Evolutionary conservation across 345 rosid species (phyloP), one percentile per base, ranked within the genome.

Genomic region (Brassica carinata): DNA sequence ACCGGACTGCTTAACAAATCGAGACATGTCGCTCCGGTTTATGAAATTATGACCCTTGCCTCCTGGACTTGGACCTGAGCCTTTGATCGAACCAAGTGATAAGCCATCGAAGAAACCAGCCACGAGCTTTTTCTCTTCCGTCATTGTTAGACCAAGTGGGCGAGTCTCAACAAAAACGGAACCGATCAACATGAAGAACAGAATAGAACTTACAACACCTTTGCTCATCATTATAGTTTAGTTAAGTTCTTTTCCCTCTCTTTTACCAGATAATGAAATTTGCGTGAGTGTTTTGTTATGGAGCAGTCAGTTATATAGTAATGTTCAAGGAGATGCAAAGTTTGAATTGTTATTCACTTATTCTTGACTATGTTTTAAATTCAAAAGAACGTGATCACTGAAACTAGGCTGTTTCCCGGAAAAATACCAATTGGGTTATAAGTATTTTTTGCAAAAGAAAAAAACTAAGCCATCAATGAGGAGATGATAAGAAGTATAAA

Each of bases 41-140:
- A 66, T 65, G 70, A 23, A 79, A 71, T 31, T 76, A 79, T 88
- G 90, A 23, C 90, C 91, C 5, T 27, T 6, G 26, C 88, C 57
- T n/a, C 57, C 88, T 0, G 89, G 90, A 74, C 92, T 88, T 0
- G 86, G 87, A 77, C 89, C 90, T 13, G 87, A 81, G 14, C 51
- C 53, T 75, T 90, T 88, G 59, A 88, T 83, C 7, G 86, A 83
- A 71, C 88, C 89, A 15, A 88, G 81, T 2, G 64, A 81, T 66
- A 83, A 73, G 48, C 85, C 86, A 62, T 86, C 84, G 19, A 88
- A 78, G 58, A 87, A 80, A 65, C 79, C 71, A 55, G 77, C 75
- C 30, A 73, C 72, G 17, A 77, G 68, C 57, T 73, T 64, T 31
- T 58, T 67, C 66, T 74, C 75, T 4, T 73, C 76, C 5, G 70